Conservation (phyloP, 441 rosid genomes). For the Adansonia madagascariensis region DNA sequence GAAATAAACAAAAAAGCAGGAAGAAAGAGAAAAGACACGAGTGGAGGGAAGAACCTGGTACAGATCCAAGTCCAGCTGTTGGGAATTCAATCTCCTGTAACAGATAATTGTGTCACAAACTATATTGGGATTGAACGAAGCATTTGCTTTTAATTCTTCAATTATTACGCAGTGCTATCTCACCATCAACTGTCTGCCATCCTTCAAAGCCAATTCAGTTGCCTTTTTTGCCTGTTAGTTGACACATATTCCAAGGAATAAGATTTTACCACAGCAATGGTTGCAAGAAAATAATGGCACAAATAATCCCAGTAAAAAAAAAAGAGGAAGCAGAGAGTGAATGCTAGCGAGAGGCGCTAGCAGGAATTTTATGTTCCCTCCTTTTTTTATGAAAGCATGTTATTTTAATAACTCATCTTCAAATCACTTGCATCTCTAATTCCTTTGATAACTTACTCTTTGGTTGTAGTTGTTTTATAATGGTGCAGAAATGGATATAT, state of each 20-base stretch:
- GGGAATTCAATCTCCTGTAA: conserved; percentile 95
- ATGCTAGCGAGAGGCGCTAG: too few relatives aligned
- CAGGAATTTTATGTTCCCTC: too few relatives aligned
- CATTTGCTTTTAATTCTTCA: conserved; percentile 23
- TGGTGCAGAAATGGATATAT: too few relatives aligned
- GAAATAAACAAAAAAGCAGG: neutral
- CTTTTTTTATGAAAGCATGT: too few relatives aligned
- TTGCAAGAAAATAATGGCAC: neutral
- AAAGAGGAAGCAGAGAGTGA: neutral
- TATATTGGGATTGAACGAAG: conserved; percentile 22
- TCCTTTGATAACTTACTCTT: neutral
- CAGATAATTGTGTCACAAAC: conserved; percentile 34
- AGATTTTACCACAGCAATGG: conserved; percentile 16
- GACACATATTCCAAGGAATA: conserved; percentile 19
- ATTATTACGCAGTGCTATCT: conserved; percentile 38
- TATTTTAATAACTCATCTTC: too few relatives aligned
- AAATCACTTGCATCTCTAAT: neutral
- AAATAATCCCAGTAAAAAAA: neutral
- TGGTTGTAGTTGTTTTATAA: too few relatives aligned
- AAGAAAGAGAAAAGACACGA: neutral
- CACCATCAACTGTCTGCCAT: conserved; percentile 79
- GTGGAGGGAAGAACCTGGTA: conserved; percentile 58
- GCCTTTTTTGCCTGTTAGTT: conserved; percentile 70
- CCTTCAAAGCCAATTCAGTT: conserved; percentile 64
- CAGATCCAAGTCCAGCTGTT: conserved; percentile 89